Percentiles rank a stretch among this genome's conserved stretches.
These are phyloP conservation scores for Penicillium flavigenum DNA, from an alignment of 495 filamentous ascomycete genomes.

Conservation along the genomic window DNA sequence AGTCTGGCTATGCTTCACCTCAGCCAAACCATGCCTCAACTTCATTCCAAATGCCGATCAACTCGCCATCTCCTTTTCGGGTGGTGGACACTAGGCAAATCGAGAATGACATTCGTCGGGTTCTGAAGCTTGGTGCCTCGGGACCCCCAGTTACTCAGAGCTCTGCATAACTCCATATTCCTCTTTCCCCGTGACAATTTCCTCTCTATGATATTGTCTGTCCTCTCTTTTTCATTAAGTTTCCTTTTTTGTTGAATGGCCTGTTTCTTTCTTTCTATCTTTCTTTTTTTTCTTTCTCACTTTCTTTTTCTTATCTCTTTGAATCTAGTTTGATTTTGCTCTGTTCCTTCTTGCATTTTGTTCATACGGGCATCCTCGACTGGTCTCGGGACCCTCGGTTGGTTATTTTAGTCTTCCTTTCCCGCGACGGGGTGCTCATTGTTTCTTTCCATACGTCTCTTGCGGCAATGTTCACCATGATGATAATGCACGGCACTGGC, in stretches of 20 bases:
- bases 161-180: conserved; percentile 29
- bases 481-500: conserved; percentile 24
- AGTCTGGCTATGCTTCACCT: conserved; percentile 24
- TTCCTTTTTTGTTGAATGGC: not conserved
- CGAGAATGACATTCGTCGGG: conserved; percentile 55
- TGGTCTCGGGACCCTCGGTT: conserved; percentile 27
- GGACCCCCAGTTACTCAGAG: conserved; percentile 28
- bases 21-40: conserved; percentile 25
- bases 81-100: conserved; percentile 46
- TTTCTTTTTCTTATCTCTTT: conserved; percentile 7
- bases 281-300: not conserved
- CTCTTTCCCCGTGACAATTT: conserved; percentile 3
- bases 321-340: conserved; percentile 1
- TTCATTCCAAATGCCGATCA: conserved; percentile 26
- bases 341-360: conserved; percentile 19
- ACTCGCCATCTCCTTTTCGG: conserved; percentile 29
- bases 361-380: conserved; percentile 24
- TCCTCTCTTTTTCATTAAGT: not conserved
- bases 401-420: conserved; percentile 17
- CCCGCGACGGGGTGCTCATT: conserved; percentile 18
- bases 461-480: conserved; percentile 13
- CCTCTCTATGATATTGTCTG: not conserved
- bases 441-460: conserved; percentile 16
- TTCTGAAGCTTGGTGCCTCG: conserved; percentile 49
- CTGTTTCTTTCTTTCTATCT: not conserved